phyloP scores from a whole-genome alignment of 148 eudicot genomes.

The Rhododendron williamsianum region DNA sequence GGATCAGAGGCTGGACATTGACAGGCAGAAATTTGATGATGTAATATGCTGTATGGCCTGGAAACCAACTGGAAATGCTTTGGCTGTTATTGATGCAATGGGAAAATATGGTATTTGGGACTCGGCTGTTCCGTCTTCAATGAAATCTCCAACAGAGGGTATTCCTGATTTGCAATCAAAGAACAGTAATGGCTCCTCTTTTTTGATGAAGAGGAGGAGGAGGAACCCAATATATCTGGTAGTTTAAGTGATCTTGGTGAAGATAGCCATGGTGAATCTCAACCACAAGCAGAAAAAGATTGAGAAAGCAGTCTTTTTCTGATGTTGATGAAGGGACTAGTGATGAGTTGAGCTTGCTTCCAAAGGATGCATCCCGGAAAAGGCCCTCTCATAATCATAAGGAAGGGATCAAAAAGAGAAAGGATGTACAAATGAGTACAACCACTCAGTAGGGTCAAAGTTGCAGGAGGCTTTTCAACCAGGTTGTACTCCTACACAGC shows the following conservation, averaged over 20 bases:
- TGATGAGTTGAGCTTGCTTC: constrained; percentile 32
- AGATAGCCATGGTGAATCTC: constrained; percentile 57
- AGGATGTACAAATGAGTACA: constrained; percentile 24
- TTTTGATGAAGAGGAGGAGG: constrained; percentile 81
- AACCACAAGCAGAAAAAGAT: constrained; percentile 70
- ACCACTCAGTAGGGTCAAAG: constrained; percentile 28
- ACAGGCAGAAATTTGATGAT: constrained; percentile 84
- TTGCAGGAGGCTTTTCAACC: constrained; percentile 96
- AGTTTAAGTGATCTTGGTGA: constrained; percentile 81
- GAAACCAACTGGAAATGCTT: constrained; percentile 89
- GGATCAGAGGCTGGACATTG: constrained; percentile 69
- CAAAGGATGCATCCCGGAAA: constrained; percentile 45
- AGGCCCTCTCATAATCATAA: constrained; percentile 43
- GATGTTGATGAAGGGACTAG: constrained; percentile 44
- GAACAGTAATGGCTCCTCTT: constrained; percentile 62
- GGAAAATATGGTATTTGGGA: constrained; percentile 98
- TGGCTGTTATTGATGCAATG: constrained; percentile 86
- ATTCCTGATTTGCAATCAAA: constrained; percentile 53
- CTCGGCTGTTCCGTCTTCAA: constrained; percentile 68
- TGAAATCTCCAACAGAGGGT: constrained; percentile 94
- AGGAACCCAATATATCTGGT: constrained; percentile 55
- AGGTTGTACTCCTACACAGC: constrained; percentile 79
- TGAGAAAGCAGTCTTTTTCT: constrained; percentile 49
- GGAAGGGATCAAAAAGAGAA: constrained; percentile 32
- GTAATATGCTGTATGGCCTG: constrained; percentile 78